A percentile compares a stretch with the other conserved stretches of the same genome.
Evolutionary conservation across 257 asterid species (phyloP).

Genomic region (Gardenia jasminoides): DNA sequence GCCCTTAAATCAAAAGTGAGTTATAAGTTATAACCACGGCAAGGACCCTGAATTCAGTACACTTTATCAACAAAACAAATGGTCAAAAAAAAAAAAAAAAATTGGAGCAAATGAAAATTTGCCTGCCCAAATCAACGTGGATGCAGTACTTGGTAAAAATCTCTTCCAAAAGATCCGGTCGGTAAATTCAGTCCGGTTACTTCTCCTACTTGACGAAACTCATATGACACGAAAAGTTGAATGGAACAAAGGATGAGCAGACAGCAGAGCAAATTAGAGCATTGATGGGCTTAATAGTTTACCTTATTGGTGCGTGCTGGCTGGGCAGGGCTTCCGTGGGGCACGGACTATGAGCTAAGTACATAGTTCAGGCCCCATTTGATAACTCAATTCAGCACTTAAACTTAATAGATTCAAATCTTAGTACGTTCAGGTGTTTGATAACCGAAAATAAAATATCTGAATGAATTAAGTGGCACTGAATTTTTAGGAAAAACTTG

Average conservation of each 20-base stretch:
- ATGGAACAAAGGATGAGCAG: neutral
- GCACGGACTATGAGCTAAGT: neutral
- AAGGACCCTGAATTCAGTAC: too few species aligned
- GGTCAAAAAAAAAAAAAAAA: too few species aligned
- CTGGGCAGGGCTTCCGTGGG: neutral
- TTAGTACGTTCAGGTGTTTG: too few species aligned
- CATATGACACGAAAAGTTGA: neutral
- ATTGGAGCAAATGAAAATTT: neutral
- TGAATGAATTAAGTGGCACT: too few species aligned
- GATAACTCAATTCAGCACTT: too few species aligned
- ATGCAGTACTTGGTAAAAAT: neutral
- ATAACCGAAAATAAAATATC: too few species aligned
- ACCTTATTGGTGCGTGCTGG: neutral
- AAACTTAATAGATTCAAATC: too few species aligned
- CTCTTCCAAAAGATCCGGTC: neutral
- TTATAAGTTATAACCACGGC: too few species aligned
- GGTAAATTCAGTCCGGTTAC: neutral
- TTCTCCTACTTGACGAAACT: neutral
- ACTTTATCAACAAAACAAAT: too few species aligned
- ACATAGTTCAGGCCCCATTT: too few species aligned
- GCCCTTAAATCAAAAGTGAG: too few species aligned
- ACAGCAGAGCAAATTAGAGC: neutral
- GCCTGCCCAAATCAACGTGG: neutral
- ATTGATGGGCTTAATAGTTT: neutral
- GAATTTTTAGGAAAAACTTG: too few species aligned